Evolutionary conservation across 2,329 filamentous ascomycete genomes (phyloP).

Genomic region (Fusarium albidum): DNA sequence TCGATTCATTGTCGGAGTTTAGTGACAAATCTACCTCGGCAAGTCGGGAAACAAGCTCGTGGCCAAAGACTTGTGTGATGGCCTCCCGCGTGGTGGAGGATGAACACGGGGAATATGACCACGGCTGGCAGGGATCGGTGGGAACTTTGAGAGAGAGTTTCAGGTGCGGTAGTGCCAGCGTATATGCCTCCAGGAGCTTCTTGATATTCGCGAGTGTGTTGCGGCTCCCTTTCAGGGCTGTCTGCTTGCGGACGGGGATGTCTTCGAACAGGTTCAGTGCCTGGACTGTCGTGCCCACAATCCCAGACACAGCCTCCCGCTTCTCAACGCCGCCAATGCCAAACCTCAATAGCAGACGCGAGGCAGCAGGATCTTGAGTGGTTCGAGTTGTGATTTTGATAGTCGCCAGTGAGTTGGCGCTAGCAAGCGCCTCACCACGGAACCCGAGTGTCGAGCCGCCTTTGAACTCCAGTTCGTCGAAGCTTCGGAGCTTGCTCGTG

Average conservation of each 20-base stretch:
- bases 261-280: slow-evolving; percentile 66
- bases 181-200: slow-evolving; percentile 69
- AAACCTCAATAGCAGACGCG: slow-evolving; percentile 53
- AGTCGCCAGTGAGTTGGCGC: slow-evolving; percentile 66
- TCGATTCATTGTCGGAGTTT: background rate
- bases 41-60: slow-evolving; percentile 63
- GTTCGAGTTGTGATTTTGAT: slow-evolving; percentile 71
- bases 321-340: slow-evolving; percentile 43
- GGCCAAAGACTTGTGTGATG: slow-evolving; percentile 68
- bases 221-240: slow-evolving; percentile 62
- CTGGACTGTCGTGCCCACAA: slow-evolving; percentile 74
- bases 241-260: slow-evolving; percentile 70
- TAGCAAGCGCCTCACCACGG: slow-evolving; percentile 76
- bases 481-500: slow-evolving; percentile 76
- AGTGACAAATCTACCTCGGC: slow-evolving; percentile 47
- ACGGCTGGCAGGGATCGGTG: slow-evolving; percentile 60
- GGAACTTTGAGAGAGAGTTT: slow-evolving; percentile 68
- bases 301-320: slow-evolving; percentile 54
- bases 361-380: slow-evolving; percentile 66
- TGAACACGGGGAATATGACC: slow-evolving; percentile 68
- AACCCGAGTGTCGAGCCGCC: slow-evolving; percentile 74
- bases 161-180: slow-evolving; percentile 69
- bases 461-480: slow-evolving; percentile 66
- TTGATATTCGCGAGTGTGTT: slow-evolving; percentile 67
- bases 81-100: slow-evolving; percentile 63